phyloP scores from a whole-genome alignment of 2,329 filamentous ascomycete genomes.

The Bipolaris victoriae region DNA sequence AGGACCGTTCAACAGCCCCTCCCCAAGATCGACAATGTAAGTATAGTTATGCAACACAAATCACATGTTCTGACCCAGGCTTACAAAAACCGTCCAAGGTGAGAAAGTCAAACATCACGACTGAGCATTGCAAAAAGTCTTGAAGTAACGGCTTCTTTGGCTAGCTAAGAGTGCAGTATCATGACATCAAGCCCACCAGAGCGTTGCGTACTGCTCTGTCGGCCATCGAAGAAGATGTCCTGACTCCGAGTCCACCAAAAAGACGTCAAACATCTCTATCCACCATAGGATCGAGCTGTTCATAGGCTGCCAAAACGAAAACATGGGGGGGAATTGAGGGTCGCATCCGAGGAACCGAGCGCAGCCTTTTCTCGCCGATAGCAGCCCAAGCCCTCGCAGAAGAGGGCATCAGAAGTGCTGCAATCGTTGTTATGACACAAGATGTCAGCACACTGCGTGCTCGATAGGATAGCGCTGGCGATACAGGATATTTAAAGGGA shows the following conservation, averaged over 20 bases:
- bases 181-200: slow-evolving; percentile 28
- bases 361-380: slow-evolving; percentile 30
- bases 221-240: slow-evolving; percentile 25
- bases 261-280: slow-evolving; percentile 33
- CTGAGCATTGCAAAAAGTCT: background rate
- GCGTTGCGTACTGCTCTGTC: slow-evolving; percentile 27
- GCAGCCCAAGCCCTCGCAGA: slow-evolving; percentile 28
- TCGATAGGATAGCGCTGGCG: slow-evolving; percentile 33
- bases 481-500: slow-evolving; percentile 40
- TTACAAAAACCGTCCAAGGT: background rate
- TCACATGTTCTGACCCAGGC: background rate
- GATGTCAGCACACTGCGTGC: slow-evolving; percentile 29
- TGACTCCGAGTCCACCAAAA: slow-evolving; percentile 31
- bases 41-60: background rate
- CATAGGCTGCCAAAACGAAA: slow-evolving; percentile 41
- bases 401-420: slow-evolving; percentile 34
- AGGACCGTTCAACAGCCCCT: slow-evolving; percentile 11
- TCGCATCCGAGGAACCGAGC: slow-evolving; percentile 42
- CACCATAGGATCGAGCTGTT: slow-evolving; percentile 31
- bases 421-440: slow-evolving; percentile 23
- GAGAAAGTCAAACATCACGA: background rate
- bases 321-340: slow-evolving; percentile 43
- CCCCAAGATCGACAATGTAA: slow-evolving; percentile 3
- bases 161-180: slow-evolving; percentile 42
- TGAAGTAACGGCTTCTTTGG: slow-evolving; percentile 39